phyloP scores from a whole-genome alignment of 768 basidiomycete species.

The Boletus tomentosulus region DNA sequence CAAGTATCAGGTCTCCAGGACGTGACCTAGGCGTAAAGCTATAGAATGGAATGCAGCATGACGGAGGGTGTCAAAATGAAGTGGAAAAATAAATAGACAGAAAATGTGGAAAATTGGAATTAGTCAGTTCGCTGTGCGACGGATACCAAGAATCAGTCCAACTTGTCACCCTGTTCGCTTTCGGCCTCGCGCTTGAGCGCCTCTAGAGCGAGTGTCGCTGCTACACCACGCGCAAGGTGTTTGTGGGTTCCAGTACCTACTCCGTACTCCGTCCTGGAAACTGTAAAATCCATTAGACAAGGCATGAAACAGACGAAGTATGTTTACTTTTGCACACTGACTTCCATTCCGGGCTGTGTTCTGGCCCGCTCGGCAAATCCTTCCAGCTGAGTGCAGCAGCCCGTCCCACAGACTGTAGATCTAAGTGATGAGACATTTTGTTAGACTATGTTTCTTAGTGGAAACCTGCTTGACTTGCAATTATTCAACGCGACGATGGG shows the following conservation, averaged over 20 bases:
- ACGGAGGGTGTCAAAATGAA: neutral
- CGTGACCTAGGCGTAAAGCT: conserved; percentile 3
- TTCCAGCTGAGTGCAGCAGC: conserved; percentile 51
- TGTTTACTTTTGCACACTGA: conserved; percentile 54
- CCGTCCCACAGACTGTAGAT: conserved; percentile 47
- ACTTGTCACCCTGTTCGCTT: conserved; percentile 12
- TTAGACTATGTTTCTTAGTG: neutral
- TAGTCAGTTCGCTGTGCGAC: neutral
- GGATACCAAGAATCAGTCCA: neutral
- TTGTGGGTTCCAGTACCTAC: conserved; percentile 49
- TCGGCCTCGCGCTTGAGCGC: conserved; percentile 30
- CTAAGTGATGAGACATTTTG: conserved; percentile 28
- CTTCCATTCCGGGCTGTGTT: conserved; percentile 50
- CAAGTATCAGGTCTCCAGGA: conserved; percentile 11
- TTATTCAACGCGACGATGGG: conserved; percentile 38
- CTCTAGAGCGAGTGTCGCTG: conserved; percentile 31
- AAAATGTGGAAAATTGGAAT: neutral
- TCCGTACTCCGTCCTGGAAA: conserved; percentile 47
- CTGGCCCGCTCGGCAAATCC: conserved; percentile 42
- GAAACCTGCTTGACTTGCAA: conserved; percentile 27
- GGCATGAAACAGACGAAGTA: conserved; percentile 7
- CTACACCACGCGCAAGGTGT: conserved; percentile 46
- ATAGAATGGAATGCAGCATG: conserved; percentile 4
- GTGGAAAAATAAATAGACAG: conserved; percentile 6
- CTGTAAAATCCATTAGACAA: conserved; percentile 32